phyloP scores from a whole-genome alignment of 2,329 filamentous ascomycete genomes.

The Colletotrichum simmondsii region DNA sequence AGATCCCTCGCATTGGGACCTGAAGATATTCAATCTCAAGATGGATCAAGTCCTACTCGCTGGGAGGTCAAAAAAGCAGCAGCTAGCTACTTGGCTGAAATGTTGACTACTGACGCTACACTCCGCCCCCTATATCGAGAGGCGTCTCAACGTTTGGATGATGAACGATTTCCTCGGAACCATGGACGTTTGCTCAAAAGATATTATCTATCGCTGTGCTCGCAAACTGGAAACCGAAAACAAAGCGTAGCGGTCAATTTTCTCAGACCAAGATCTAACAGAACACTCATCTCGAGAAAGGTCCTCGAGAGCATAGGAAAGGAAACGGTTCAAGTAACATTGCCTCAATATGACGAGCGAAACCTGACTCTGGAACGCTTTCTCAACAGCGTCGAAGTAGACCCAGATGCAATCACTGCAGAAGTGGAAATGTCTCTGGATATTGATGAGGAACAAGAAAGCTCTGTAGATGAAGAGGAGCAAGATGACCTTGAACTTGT shows the following conservation, averaged over 20 bases:
- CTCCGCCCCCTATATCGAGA: background rate
- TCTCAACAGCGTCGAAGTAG: background rate
- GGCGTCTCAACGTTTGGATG: background rate
- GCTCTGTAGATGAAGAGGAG: background rate
- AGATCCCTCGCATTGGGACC: background rate
- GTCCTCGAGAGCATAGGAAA: background rate
- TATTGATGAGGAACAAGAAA: background rate
- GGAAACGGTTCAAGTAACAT: background rate
- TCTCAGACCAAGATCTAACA: background rate
- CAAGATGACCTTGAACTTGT: rapidly evolving
- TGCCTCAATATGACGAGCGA: background rate
- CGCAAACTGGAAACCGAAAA: background rate
- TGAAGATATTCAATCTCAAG: slow-evolving; percentile 2
- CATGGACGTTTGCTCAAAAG: background rate
- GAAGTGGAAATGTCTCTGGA: background rate
- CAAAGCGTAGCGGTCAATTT: background rate
- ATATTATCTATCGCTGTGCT: background rate
- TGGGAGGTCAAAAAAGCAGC: background rate
- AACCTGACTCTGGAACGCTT: background rate
- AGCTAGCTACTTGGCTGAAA: background rate
- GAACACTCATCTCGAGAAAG: background rate
- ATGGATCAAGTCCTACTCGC: background rate
- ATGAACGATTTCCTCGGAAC: background rate
- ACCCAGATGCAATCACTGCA: too few species aligned
- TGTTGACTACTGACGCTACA: rapidly evolving